Conservation (phyloP, 352 stramenopile species). For the Globisporangium viniferum region DNA sequence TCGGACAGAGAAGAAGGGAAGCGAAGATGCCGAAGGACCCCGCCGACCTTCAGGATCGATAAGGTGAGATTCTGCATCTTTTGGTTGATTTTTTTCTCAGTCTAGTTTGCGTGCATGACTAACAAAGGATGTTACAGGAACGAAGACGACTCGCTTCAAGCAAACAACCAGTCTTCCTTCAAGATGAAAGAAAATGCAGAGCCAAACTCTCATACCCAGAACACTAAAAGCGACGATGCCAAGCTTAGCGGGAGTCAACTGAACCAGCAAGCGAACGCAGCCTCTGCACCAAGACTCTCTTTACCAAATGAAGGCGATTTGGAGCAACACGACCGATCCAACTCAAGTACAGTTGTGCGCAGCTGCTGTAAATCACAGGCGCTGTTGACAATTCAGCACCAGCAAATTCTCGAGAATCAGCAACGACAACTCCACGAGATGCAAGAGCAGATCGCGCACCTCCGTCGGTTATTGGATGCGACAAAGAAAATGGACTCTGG, state of each 20-base stretch:
- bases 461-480: slow-evolving; percentile 40
- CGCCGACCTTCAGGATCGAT: background rate
- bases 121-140: background rate
- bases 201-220: background rate
- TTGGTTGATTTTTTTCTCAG: background rate
- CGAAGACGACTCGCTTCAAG: background rate
- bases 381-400: slow-evolving; percentile 66
- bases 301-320: background rate
- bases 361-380: slow-evolving; percentile 68
- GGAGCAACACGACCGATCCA: background rate
- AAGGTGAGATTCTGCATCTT: background rate
- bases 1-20: background rate
- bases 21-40: background rate
- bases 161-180: background rate
- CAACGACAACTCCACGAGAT: slow-evolving; percentile 67
- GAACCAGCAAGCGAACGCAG: background rate
- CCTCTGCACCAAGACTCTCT: background rate
- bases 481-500: slow-evolving; percentile 25
- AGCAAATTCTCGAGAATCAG: slow-evolving; percentile 77
- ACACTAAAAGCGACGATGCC: background rate
- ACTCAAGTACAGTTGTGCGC: slow-evolving; percentile 7
- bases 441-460: slow-evolving; percentile 63
- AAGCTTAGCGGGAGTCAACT: background rate
- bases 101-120: background rate
- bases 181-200: background rate